Conservation (phyloP, 192 early-diverging fungal genomes). For the Phycomyces blakesleeanus region DNA sequence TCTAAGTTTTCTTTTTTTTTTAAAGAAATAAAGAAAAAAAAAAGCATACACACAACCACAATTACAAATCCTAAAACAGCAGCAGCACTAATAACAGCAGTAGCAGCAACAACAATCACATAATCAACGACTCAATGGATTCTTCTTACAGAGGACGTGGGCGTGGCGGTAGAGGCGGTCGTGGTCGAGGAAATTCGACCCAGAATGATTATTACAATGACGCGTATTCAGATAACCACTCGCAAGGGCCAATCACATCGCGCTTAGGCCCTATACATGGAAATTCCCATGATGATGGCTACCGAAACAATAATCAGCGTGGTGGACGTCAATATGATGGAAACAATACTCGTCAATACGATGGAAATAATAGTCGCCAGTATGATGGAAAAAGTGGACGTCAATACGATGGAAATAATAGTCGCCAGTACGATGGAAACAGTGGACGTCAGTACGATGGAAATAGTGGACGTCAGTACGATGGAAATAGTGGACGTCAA, state of each 20-base stretch:
- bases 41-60: too few relatives aligned
- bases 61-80: too few relatives aligned
- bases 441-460: too few relatives aligned
- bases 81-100: too few relatives aligned
- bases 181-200: conserved; percentile 1
- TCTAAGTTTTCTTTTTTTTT: too few relatives aligned
- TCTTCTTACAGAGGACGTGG: conserved; percentile 9
- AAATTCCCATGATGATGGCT: not conserved
- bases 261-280: conserved; percentile 18
- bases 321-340: too few relatives aligned
- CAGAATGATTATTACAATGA: conserved; percentile 5
- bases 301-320: too few relatives aligned
- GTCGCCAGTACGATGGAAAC: not conserved
- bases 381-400: not conserved
- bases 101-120: too few relatives aligned
- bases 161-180: conserved; percentile 13
- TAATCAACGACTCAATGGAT: not conserved
- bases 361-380: too few relatives aligned
- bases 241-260: conserved; percentile 7
- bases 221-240: not conserved
- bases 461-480: too few relatives aligned
- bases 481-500: not conserved
- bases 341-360: too few relatives aligned
- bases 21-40: too few relatives aligned
- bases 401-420: not conserved